phyloP scores from a whole-genome alignment of 2,329 filamentous ascomycete genomes.

The Emergomyces orientalis region DNA sequence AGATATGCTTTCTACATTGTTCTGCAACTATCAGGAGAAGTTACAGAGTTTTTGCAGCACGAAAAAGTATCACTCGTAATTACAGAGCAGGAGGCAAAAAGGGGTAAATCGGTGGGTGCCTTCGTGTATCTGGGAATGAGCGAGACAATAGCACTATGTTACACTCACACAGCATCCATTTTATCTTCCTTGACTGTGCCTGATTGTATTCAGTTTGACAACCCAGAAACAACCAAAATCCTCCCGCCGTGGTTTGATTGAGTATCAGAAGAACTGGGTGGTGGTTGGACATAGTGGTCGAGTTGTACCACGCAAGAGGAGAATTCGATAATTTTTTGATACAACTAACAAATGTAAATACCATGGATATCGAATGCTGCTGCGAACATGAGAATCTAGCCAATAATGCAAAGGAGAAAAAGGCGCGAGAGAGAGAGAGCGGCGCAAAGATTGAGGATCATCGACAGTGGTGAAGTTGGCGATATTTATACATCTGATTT shows the following conservation, averaged over 20 bases:
- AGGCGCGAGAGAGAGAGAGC: background rate
- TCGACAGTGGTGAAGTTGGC: too few species aligned
- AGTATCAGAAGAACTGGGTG: background rate
- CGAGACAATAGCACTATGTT: background rate
- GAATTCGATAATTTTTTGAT: background rate
- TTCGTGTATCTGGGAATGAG: background rate
- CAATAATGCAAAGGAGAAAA: background rate
- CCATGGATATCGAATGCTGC: background rate
- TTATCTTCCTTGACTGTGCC: background rate
- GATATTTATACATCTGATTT: too few species aligned
- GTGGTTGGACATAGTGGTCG: background rate
- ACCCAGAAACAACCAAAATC: background rate
- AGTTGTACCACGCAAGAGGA: background rate
- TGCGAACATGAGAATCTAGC: background rate
- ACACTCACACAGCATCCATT: background rate
- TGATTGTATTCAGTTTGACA: background rate
- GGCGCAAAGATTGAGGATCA: background rate
- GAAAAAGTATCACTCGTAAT: background rate
- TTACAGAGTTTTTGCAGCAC: background rate
- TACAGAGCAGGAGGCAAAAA: background rate
- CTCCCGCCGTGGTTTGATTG: background rate
- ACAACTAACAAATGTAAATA: background rate
- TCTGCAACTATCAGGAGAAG: background rate
- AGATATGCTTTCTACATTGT: background rate
- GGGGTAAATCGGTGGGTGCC: too few species aligned